Base-by-base conservation (phyloP, 1,284 basidiomycete genomes). In the Boletus semigastroideus region DNA sequence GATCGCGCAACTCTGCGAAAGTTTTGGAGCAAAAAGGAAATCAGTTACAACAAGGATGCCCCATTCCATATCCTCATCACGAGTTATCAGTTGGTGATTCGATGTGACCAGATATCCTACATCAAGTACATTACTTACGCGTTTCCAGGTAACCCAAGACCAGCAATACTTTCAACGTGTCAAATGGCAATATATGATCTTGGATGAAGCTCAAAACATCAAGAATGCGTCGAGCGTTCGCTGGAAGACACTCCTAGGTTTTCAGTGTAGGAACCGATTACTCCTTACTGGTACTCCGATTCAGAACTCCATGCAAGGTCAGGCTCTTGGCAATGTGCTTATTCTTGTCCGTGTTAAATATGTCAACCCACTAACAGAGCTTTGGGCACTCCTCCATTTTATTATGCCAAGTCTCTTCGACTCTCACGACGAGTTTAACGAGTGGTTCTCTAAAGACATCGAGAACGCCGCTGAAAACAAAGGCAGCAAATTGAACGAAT, bases 391-490 rank as follows among this genome's bases (percentile, higher is more conserved):
- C 53, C 78, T 99, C 45, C 97, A 99, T 71, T 99, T 99, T 75
- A 99, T 99, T 76, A 99, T 99, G 97, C 97, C 97, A 1, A 95
- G 91, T 66, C 76, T 99, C 48, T 99, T 99, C 72, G 97, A 99
- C 71, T 98, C 95, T 33, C 96, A 99, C 67, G 95, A 99, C 66
- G 97, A 99, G 74, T 99, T 99, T 76, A 94, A 92, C 68, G 97
- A 99, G 71, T 99, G 97, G 97, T 99, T 99, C 74, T 98, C 96
- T 22, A 98, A 98, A 71, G 97, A 99, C 66, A 98, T 99, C 53
- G 97, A 99, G 76, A 95, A 91, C 67, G 92, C 92, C 17, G 94
- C 79, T 22, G 92, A 94, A 73, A 94, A 94, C 68, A 93, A 93
- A 60, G 91, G 90, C 11, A 86, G 87, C 68, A 90, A 87, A 60